Conservation (phyloP, 2,329 filamentous ascomycete genomes). For the Ceratocystis variospora region DNA sequence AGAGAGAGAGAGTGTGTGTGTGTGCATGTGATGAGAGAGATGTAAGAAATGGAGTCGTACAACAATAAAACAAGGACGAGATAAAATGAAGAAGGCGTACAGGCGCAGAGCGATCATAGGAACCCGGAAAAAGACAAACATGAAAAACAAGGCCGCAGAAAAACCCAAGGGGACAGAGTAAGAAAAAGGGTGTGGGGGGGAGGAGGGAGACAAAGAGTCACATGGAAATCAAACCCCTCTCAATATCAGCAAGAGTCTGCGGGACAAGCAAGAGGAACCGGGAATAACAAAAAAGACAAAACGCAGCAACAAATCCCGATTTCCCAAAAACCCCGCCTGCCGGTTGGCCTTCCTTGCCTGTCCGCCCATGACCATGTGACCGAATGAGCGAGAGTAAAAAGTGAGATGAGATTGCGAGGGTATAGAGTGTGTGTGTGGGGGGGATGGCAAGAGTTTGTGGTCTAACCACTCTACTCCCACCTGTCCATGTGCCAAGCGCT, state of each 20-base stretch:
- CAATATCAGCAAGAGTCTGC: slow-evolving; percentile 2
- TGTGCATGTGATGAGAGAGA: background rate
- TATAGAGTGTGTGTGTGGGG: background rate
- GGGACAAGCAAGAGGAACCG: background rate
- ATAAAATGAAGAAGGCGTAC: slow-evolving; percentile 15
- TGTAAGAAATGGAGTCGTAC: slow-evolving; percentile 14
- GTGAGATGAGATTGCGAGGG: background rate
- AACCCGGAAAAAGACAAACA: slow-evolving; percentile 9
- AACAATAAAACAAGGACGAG: slow-evolving; percentile 15
- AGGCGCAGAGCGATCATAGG: slow-evolving; percentile 16
- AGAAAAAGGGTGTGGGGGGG: background rate
- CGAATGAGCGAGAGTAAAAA: slow-evolving; percentile 7
- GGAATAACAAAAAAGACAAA: slow-evolving; percentile 7
- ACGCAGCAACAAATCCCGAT: slow-evolving; percentile 8
- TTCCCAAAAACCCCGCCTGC: slow-evolving; percentile 9
- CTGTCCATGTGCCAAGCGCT: slow-evolving; percentile 9
- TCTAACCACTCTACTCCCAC: background rate
- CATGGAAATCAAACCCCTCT: background rate
- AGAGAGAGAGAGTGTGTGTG: background rate
- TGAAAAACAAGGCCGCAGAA: slow-evolving; percentile 10
- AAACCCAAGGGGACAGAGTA: slow-evolving; percentile 2
- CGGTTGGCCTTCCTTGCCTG: background rate
- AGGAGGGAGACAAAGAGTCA: background rate
- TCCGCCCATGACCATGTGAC: slow-evolving; percentile 11
- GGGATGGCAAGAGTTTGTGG: no score